Evolutionary conservation across 805 yeast species (phyloP), one percentile per base, ranked within the genome.

Genomic region (Cyberlindnera veronae): DNA sequence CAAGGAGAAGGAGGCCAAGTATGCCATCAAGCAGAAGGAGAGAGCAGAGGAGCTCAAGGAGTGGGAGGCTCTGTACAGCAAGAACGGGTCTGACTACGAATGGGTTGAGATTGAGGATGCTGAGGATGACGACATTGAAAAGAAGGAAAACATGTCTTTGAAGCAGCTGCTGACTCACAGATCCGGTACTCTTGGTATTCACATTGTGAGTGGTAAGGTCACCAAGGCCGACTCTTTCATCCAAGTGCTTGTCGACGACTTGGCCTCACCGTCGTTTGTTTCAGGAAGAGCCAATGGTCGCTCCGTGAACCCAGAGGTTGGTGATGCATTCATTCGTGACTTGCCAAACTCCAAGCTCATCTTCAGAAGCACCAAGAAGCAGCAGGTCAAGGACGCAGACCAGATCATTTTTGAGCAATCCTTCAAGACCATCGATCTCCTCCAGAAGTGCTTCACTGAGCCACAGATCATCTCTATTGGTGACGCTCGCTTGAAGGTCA

Each of bases 321-420:
- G 80, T 16, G 76, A 72, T 44, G 76, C 75, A 0, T 84, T 84
- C 49, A 68, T 85, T 36, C 76, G 95, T 60, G 93, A 85, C 58
- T 69, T 85, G 52, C 72, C 74, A 30, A 71, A 83, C 56, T 81
- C 89, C 27, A 67, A 61, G 34, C 48, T 77, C 31, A 61, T 77
- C 27, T 63, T 85, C 48, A 71, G 91, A 58, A 56, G 79, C n/a
- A 61, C 84, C 2, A 74, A 71, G 41, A 73, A 67, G 38, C 70
- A 68, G 15, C 68, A 69, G 24, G 78, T 76, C 12, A 68, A 61
- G 21, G 64, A 64, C 17, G 60, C 63, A 9, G 69, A 69, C 32
- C 79, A 81, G 28, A 55, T 85, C 21, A 42, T 77, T 16, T 64
- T 68, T 5, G 86, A 81, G 51, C 65, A 66, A 41, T 58, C 64